A percentile compares a stretch with the other conserved stretches of the same genome.
Evolutionary conservation across 345 rosid genomes (phyloP).

Genomic region (Eucalyptus polybractea): DNA sequence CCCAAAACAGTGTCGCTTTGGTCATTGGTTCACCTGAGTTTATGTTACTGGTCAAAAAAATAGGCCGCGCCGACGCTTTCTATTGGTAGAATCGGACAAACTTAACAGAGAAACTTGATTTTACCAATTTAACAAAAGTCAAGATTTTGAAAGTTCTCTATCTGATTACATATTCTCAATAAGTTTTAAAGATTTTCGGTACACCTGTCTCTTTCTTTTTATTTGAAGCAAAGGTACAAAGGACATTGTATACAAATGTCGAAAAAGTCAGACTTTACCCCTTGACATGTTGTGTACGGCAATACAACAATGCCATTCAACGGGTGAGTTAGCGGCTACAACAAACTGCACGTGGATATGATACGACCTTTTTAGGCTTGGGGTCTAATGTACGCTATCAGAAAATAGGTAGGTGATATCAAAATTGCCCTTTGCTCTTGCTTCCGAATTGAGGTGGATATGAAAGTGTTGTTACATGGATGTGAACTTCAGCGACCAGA

Average conservation of each 20-base stretch:
- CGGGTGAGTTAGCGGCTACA: fast-evolving
- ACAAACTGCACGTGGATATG: fast-evolving
- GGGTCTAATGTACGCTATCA: neutral
- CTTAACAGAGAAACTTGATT: neutral
- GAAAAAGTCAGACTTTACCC: neutral
- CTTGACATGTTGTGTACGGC: neutral
- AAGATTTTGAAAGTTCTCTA: neutral
- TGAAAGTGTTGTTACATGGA: neutral
- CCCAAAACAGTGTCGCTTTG: neutral
- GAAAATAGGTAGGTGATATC: neutral
- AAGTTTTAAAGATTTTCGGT: neutral
- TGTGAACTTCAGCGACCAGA: neutral
- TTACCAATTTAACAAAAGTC: neutral
- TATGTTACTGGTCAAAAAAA: neutral
- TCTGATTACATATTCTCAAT: neutral
- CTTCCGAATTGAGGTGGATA: neutral
- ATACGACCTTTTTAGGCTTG: neutral
- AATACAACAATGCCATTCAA: neutral
- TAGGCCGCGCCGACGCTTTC: fast-evolving
- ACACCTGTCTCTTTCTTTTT: neutral
- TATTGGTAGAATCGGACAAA: neutral
- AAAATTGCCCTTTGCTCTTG: neutral
- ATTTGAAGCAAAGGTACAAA: neutral
- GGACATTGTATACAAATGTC: neutral
- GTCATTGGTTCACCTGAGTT: neutral